Conservation (phyloP, 2,329 filamentous ascomycete genomes). For the Fusarium decemcellulare region DNA sequence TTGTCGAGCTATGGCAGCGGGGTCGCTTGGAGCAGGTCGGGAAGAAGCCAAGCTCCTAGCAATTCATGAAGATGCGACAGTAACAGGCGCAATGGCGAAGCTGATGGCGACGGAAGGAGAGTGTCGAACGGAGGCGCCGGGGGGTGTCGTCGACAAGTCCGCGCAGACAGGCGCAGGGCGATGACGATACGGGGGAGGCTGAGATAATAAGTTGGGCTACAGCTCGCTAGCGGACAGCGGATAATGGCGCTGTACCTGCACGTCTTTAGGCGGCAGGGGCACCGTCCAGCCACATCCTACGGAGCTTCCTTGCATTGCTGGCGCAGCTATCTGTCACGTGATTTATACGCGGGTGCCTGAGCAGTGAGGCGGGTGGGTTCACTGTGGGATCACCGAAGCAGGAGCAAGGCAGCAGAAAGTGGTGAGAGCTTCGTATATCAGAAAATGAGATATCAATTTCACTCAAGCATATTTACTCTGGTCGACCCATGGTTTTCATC, state of each 20-base stretch:
- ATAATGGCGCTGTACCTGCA: conserved; percentile 41
- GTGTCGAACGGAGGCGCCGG: conserved; percentile 30
- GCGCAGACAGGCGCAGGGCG: conserved; percentile 46
- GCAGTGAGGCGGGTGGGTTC: conserved; percentile 1
- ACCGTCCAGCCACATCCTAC: conserved; percentile 16
- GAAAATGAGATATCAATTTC: conserved; percentile 14
- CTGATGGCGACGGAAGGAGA: conserved; percentile 29
- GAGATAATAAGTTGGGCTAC: conserved; percentile 46
- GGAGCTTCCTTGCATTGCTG: background rate
- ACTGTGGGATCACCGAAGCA: conserved; percentile 1
- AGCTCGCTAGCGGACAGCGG: conserved; percentile 36
- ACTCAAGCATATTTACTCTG: background rate
- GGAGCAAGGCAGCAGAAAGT: background rate
- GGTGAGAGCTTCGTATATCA: conserved; percentile 11
- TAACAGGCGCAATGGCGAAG: conserved; percentile 31
- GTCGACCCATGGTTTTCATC: background rate
- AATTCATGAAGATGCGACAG: conserved; percentile 45
- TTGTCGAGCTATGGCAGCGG: conserved; percentile 48
- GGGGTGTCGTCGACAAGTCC: conserved; percentile 42
- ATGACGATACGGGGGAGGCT: conserved; percentile 51
- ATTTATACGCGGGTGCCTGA: conserved; percentile 9
- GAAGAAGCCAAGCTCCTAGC: conserved; percentile 41
- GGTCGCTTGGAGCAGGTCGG: conserved; percentile 48
- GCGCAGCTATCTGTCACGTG: conserved; percentile 36
- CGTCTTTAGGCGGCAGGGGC: conserved; percentile 40